Evolutionary conservation across 306 rosid species (phyloP), one percentile per base, ranked within the genome.

Genomic region (Inga laurina): DNA sequence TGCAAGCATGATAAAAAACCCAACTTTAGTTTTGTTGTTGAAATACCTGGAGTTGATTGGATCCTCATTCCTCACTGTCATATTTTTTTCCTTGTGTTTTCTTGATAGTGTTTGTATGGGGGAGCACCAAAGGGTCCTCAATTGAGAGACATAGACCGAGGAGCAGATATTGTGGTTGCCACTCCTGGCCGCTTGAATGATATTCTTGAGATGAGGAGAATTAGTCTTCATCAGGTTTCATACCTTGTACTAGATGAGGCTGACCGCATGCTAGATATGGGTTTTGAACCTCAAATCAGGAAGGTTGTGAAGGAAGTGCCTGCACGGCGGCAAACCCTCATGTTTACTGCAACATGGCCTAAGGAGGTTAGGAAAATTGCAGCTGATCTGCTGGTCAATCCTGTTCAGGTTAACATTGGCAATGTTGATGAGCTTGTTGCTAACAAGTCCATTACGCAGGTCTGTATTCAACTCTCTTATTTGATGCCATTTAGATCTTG

Each of bases 301-400:
- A 94, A 97, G 92, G 87, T 97, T 82, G 99, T 97, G 81, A 97
- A 91, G 46, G 98, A 91, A 91, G 94, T 97, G 80, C 99, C 99
- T 83, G 76, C 93, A 76, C 92, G 97, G 18, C 90, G 99, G 83
- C 99, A 97, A 91, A 97, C 99, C 68, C 89, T 97, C 73, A 97
- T 97, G 99, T 94, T 72, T 72, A 97, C 99, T n/a, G 99, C 99
- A 80, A 97, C 99, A n/a, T 97, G 99, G 99, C 99, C 99, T 5
- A 97, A 91, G 90, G 99, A 97, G 88, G 99, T 97, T 72, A 89
- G 98, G 78, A 97, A 93, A 90, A 97, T 97, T 86, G 98, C 99
- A 76, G 95, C 99, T 80, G 99, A 97, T 87, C 88, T 97, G 57
- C 91, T 97, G 85, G 89, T 90, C 84, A 92, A 94, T 80, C 93